Evolutionary conservation across 2,329 filamentous ascomycete genomes (phyloP).

Genomic region (Verticillium tricorpus): DNA sequence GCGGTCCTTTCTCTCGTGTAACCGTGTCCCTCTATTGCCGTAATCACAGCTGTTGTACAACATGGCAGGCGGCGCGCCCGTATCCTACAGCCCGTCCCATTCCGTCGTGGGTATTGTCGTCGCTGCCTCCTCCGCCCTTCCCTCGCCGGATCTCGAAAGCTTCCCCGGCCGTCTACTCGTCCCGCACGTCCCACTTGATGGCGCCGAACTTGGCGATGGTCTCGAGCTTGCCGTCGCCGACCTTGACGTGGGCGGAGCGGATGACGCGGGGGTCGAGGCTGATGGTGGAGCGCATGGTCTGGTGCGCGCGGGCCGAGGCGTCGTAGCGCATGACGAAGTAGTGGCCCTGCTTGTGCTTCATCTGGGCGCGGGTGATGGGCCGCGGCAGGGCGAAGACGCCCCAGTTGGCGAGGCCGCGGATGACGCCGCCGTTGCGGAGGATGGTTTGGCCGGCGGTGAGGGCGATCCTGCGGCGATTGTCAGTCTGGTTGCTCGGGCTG

Average conservation of each 20-base stretch:
- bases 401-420: slow-evolving; percentile 94
- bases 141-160: background rate
- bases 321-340: slow-evolving; percentile 99
- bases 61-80: background rate
- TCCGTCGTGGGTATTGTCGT: background rate
- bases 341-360: slow-evolving; percentile 78
- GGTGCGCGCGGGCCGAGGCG: slow-evolving; percentile 66
- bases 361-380: slow-evolving; percentile 74
- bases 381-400: slow-evolving; percentile 84
- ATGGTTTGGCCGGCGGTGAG: slow-evolving; percentile 78
- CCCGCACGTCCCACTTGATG: slow-evolving; percentile 38
- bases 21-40: background rate
- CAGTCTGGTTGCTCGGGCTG: background rate
- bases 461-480: slow-evolving; percentile 62
- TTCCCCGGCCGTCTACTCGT: background rate
- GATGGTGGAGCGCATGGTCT: slow-evolving; percentile 69
- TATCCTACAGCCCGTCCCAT: background rate
- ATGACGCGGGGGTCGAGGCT: slow-evolving; percentile 88
- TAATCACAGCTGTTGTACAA: background rate
- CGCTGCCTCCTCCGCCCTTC: background rate
- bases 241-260: slow-evolving; percentile 78
- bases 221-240: slow-evolving; percentile 61
- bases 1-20: slow-evolving; percentile 7
- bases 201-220: slow-evolving; percentile 45
- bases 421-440: slow-evolving; percentile 78